These are phyloP conservation scores for Clarireedia sp. DNA, from an alignment of 2,329 filamentous ascomycete genomes.

Conservation along the genomic window DNA sequence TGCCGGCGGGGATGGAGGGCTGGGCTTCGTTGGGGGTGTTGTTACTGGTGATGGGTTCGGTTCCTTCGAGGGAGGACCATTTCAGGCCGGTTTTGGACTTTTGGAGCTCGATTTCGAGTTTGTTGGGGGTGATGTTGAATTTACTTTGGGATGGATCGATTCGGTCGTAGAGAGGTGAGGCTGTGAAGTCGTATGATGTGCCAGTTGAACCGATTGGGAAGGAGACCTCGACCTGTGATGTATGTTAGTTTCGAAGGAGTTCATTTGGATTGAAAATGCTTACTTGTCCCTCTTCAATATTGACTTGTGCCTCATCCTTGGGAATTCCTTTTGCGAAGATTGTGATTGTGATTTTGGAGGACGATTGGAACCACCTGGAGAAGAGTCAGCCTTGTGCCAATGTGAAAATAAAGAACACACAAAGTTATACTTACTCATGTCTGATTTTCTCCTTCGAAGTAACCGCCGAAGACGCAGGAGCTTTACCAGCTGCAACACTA, in stretches of 20 bases:
- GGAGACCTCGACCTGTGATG: constrained; percentile 42
- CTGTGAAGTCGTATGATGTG: constrained; percentile 49
- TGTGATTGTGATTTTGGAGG: constrained; percentile 52
- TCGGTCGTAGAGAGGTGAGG: constrained; percentile 58
- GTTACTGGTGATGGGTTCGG: constrained; percentile 12
- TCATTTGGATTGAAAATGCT: constrained; percentile 7
- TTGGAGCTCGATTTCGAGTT: constrained; percentile 67
- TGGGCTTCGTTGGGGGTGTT: not conserved
- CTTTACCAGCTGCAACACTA: constrained; percentile 2
- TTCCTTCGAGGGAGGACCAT: constrained; percentile 25
- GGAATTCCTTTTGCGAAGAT: constrained; percentile 58
- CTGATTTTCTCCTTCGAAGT: constrained; percentile 52
- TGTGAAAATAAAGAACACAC: not conserved
- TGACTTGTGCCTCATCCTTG: constrained; percentile 45
- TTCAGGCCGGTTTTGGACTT: constrained; percentile 51
- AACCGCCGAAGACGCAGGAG: constrained; percentile 13
- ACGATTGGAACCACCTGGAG: constrained; percentile 52
- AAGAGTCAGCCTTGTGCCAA: not conserved
- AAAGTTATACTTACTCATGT: constrained; percentile 37
- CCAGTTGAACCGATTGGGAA: constrained; percentile 46
- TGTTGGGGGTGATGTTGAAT: constrained; percentile 62
- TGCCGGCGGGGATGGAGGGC: constrained; percentile 8
- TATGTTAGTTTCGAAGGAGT: constrained; percentile 12
- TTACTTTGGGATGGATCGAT: constrained; percentile 56
- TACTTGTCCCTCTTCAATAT: constrained; percentile 28